These are phyloP conservation scores for Adansonia gregorii DNA, from an alignment of 441 rosid species.

Conservation along the genomic window DNA sequence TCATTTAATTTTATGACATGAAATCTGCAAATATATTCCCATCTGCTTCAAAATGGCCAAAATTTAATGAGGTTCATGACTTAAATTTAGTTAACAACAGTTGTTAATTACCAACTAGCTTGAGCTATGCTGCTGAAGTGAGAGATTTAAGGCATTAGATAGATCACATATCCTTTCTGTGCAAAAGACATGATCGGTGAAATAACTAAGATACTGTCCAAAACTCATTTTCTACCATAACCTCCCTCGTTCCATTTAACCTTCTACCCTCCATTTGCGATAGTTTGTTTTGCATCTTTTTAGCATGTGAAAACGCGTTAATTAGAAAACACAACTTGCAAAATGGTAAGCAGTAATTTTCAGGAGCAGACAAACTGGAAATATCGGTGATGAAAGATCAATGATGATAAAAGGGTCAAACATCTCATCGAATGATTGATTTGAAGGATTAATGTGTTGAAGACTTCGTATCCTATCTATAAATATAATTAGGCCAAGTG, in stretches of 20 bases:
- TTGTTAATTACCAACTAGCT: neutral
- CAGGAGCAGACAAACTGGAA: neutral
- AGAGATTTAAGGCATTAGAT: neutral
- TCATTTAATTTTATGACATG: neutral
- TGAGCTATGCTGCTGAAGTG: conserved; percentile 3
- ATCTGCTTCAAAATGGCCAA: neutral
- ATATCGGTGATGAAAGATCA: conserved; percentile 18
- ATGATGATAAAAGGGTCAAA: neutral
- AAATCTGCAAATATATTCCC: neutral
- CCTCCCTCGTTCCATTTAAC: neutral
- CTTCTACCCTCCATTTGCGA: neutral
- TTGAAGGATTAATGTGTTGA: neutral
- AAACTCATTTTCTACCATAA: neutral
- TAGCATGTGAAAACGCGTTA: neutral
- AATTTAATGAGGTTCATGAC: neutral
- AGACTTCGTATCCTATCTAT: conserved; percentile 32
- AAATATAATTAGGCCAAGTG: conserved; percentile 33
- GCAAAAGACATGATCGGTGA: neutral
- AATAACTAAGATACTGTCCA: neutral
- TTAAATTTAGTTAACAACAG: neutral
- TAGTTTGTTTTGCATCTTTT: neutral
- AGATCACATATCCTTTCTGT: neutral
- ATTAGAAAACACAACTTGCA: neutral
- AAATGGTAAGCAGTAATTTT: neutral
- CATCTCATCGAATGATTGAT: neutral